A percentile compares a stretch with the other conserved stretches of the same genome.
phyloP scores from a whole-genome alignment of 495 filamentous ascomycete genomes.

The Amphirosellinia nigrospora region DNA sequence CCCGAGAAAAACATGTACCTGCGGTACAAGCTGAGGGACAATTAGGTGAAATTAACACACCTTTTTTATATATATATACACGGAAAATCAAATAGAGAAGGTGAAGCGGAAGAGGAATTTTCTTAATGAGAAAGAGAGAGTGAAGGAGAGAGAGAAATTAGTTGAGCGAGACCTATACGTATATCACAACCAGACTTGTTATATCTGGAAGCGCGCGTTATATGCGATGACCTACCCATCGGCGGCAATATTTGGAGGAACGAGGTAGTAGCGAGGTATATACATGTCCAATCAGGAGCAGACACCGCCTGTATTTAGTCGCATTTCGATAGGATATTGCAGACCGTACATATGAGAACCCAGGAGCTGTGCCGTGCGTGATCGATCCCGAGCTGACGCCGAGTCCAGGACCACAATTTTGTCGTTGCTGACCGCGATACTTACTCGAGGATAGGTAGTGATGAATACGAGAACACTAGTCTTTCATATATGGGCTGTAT shows the following conservation, averaged over 20 bases:
- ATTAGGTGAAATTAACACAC: neutral
- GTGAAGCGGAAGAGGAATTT: neutral
- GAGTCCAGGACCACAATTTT: neutral
- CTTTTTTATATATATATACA: neutral
- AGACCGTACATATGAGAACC: neutral
- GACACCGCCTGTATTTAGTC: neutral
- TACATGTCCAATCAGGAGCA: conserved; percentile 7
- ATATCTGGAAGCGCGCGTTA: neutral
- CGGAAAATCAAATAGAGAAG: no score
- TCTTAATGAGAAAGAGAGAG: neutral
- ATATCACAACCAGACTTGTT: neutral
- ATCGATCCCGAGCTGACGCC: neutral
- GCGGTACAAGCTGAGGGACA: conserved; percentile 28
- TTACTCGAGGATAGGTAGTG: neutral
- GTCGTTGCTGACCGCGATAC: no score
- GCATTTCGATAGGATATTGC: neutral
- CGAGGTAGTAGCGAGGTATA: neutral
- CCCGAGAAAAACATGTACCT: conserved; percentile 31
- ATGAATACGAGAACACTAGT: neutral
- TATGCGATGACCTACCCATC: neutral
- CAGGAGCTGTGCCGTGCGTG: neutral
- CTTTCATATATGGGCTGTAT: neutral
- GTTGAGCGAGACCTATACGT: neutral
- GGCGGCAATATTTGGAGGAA: conserved; percentile 1
- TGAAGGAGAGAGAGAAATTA: neutral